Evolutionary conservation across 306 rosid species (phyloP).

Genomic region (Cicer chorassanicum): DNA sequence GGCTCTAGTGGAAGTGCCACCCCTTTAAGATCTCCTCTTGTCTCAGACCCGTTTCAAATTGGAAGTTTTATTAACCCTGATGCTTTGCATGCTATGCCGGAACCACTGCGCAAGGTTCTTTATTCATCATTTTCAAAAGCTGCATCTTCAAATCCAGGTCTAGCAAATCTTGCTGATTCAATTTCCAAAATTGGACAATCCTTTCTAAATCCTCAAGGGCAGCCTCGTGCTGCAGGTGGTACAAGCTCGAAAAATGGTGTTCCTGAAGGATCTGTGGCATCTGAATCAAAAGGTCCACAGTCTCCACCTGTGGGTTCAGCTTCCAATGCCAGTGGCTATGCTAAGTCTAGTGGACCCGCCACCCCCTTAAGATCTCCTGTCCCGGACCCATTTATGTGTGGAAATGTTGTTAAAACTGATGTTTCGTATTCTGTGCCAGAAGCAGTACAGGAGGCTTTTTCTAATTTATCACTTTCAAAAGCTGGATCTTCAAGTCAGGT

Average conservation of each 20-base stretch:
- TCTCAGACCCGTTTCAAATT: slow-evolving; percentile 25
- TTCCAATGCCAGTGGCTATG: slow-evolving; percentile 39
- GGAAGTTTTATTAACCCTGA: slow-evolving; percentile 43
- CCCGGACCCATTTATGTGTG: slow-evolving; percentile 27
- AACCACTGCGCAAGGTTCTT: slow-evolving; percentile 53
- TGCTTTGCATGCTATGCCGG: slow-evolving; percentile 59
- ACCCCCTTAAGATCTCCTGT: slow-evolving; percentile 52
- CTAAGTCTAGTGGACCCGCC: slow-evolving; percentile 58
- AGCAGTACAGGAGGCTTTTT: slow-evolving; percentile 48
- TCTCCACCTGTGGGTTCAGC: slow-evolving; percentile 39
- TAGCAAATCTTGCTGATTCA: slow-evolving; percentile 54
- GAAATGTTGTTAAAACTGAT: slow-evolving; percentile 39
- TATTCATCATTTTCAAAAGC: slow-evolving; percentile 52
- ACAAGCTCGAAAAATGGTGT: slow-evolving; percentile 37
- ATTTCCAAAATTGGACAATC: slow-evolving; percentile 51
- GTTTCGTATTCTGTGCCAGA: slow-evolving; percentile 52
- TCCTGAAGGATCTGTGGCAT: slow-evolving; percentile 33
- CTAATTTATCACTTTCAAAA: slow-evolving; percentile 55
- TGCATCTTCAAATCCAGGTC: slow-evolving; percentile 54
- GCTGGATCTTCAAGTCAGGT: slow-evolving; percentile 49
- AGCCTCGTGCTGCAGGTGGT: slow-evolving; percentile 48
- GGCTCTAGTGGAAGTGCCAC: slow-evolving; percentile 68
- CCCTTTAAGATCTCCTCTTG: slow-evolving; percentile 49
- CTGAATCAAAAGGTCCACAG: slow-evolving; percentile 40
- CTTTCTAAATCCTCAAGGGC: slow-evolving; percentile 42